phyloP scores from a whole-genome alignment of 768 basidiomycete genomes.

The Pleurotus platypus region DNA sequence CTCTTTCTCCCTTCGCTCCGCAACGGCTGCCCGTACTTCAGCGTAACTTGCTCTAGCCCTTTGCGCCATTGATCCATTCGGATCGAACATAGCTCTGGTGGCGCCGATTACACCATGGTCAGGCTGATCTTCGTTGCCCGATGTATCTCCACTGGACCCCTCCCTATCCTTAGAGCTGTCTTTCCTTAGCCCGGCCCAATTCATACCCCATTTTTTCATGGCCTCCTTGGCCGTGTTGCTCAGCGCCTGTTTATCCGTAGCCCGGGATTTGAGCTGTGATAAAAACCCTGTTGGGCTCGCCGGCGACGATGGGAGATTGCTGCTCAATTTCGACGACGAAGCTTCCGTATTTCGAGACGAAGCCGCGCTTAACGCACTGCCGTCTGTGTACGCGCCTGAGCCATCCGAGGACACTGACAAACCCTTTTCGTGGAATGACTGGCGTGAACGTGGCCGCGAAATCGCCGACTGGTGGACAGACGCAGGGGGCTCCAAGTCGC shows the following conservation, averaged over 20 bases:
- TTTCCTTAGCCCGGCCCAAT: constrained; percentile 67
- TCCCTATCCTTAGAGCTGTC: constrained; percentile 30
- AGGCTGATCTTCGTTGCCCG: constrained; percentile 33
- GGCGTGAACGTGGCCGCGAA: background rate
- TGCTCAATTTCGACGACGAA: background rate
- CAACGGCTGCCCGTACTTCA: constrained; percentile 74
- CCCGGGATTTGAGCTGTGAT: constrained; percentile 72
- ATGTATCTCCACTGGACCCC: constrained; percentile 11
- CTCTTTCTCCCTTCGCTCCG: constrained; percentile 55
- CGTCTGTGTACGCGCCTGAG: constrained; percentile 1
- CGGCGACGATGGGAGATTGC: constrained; percentile 28
- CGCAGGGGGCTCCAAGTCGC: constrained; percentile 17
- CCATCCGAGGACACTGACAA: constrained; percentile 1
- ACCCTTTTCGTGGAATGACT: constrained; percentile 2
- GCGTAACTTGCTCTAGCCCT: constrained; percentile 60
- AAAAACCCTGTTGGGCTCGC: constrained; percentile 63
- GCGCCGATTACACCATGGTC: constrained; percentile 38
- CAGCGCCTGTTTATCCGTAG: constrained; percentile 80
- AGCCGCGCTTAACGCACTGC: constrained; percentile 3
- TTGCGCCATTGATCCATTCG: constrained; percentile 23
- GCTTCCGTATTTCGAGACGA: constrained; percentile 2
- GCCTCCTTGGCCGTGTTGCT: constrained; percentile 84
- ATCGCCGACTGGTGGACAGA: background rate
- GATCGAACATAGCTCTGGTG: constrained; percentile 19
- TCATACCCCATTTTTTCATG: constrained; percentile 90